These are phyloP conservation scores for Dinochytrium kinnereticum DNA, from an alignment of 371 early-diverging fungal genomes.

Conservation along the genomic window DNA sequence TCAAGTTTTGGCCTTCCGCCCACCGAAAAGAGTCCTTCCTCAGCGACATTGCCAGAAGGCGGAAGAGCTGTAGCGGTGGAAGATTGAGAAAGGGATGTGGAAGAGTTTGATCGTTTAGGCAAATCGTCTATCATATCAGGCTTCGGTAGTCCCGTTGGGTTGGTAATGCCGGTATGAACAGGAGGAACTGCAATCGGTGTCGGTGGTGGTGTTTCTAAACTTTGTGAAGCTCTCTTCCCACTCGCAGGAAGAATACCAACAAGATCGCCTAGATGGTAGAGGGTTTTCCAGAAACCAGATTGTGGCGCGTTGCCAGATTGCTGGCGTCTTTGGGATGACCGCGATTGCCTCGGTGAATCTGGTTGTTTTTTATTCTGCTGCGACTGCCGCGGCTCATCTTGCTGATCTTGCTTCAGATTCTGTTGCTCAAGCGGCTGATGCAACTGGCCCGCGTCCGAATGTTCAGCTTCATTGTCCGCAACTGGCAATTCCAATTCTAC, in stretches of 20 bases:
- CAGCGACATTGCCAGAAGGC: not conserved
- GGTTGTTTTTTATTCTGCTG: too few relatives aligned
- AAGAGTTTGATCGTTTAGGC: not conserved
- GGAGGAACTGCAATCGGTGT: not conserved
- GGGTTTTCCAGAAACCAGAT: conserved; percentile 13
- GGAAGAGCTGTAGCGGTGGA: not conserved
- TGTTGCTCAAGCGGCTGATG: too few relatives aligned
- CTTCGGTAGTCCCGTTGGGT: not conserved
- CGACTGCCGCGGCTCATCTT: not conserved
- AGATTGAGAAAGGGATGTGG: not conserved
- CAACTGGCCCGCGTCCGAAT: too few relatives aligned
- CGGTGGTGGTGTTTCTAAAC: not conserved
- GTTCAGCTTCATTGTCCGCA: too few relatives aligned
- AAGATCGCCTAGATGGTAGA: not conserved
- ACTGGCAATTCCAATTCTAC: too few relatives aligned
- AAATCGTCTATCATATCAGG: not conserved
- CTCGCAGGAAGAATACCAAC: not conserved
- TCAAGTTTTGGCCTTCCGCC: not conserved
- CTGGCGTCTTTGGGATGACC: not conserved
- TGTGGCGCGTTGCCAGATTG: too few relatives aligned
- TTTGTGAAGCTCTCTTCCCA: not conserved
- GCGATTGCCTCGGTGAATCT: not conserved
- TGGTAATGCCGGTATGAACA: not conserved
- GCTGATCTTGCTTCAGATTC: not conserved
- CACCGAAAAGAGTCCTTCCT: not conserved